Evolutionary conservation across 805 yeast genomes (phyloP).

Genomic region (Candida golubevii): DNA sequence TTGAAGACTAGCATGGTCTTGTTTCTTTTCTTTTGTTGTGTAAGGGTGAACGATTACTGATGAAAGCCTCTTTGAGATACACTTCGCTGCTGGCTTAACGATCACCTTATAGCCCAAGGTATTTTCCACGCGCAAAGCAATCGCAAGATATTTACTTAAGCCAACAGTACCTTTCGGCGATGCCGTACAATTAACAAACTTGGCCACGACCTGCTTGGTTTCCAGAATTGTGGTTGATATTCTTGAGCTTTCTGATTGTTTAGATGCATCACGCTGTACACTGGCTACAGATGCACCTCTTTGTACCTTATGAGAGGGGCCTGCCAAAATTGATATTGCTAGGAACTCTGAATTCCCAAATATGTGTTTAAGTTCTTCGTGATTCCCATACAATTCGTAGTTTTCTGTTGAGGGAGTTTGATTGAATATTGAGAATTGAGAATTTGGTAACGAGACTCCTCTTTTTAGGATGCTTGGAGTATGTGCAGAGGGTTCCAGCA

Average conservation of each 20-base stretch:
- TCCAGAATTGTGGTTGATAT: slow-evolving; percentile 22
- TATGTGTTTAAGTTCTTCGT: slow-evolving; percentile 30
- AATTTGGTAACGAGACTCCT: slow-evolving; percentile 56
- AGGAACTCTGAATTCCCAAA: slow-evolving; percentile 42
- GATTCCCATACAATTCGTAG: slow-evolving; percentile 45
- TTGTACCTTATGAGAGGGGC: slow-evolving; percentile 38
- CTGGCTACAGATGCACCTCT: slow-evolving; percentile 1
- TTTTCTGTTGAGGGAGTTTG: slow-evolving; percentile 14
- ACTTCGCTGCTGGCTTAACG: slow-evolving; percentile 43
- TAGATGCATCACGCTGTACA: not conserved
- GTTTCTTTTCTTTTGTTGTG: slow-evolving; percentile 39
- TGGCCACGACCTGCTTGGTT: slow-evolving; percentile 47
- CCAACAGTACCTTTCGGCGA: slow-evolving; percentile 43
- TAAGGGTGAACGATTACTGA: slow-evolving; percentile 52
- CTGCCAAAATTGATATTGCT: slow-evolving; percentile 47
- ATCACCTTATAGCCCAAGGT: slow-evolving; percentile 51
- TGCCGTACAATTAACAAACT: slow-evolving; percentile 35
- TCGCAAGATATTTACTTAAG: slow-evolving; percentile 49
- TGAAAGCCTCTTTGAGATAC: slow-evolving; percentile 34
- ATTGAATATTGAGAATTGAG: slow-evolving; percentile 19
- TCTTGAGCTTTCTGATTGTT: slow-evolving; percentile 10
- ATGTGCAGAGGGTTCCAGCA: slow-evolving; percentile 22
- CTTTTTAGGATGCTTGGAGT: slow-evolving; percentile 44
- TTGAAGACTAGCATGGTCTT: slow-evolving; percentile 21
- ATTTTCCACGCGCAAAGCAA: slow-evolving; percentile 50